Base-by-base conservation (phyloP, 805 yeast genomes). In the Torulaspora gathmanii region DNA sequence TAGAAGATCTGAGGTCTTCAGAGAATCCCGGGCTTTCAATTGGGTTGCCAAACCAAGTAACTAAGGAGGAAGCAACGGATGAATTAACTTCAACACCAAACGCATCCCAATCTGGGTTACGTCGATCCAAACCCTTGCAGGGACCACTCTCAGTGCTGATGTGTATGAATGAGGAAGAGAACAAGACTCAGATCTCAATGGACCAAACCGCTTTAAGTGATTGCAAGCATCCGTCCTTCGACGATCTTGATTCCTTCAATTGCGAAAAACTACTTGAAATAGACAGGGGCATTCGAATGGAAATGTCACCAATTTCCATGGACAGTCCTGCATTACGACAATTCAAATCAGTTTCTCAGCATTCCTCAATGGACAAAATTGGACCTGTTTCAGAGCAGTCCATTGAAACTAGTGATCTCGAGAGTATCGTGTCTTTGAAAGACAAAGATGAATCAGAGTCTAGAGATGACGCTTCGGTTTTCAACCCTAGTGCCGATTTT, bases 251-350 rank as follows among this genome's bases (percentile, higher is more conserved):
- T 34, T 45, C 50, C 2, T 34, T 60, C 28, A 53, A 55, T 39
- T 57, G 49, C 41, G 57, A 60, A 13, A 55, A 56, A 23, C 38
- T 63, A n/a, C 30, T 60, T 8, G 56, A 54, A 40, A 37, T 61
- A 16, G 61, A 61, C 37, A 47, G 49, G 23, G 48, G 51, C 19
- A 58, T 62, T 3, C 46, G 51, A 27, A 52, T 61, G 40, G 37
- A 46, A 12, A 26, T 53, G 11, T 56, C 63, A 2, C 60, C 59
- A 4, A 29, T 30, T 5, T 29, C 44, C 5, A 15, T 46, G 26
- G 44, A 38, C 23, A 31, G 39, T 2, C 45, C 52, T 6, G 26
- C 23, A 22, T 33, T 40, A 15, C 41, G 48, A 33, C 41, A 46
- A 12, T 40, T 46, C 29, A 55, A 51, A 46, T 41, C 54, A 9